These are phyloP conservation scores for Colletotrichum gloeosporioides DNA, from an alignment of 2,329 filamentous ascomycete genomes.

Conservation along the genomic window DNA sequence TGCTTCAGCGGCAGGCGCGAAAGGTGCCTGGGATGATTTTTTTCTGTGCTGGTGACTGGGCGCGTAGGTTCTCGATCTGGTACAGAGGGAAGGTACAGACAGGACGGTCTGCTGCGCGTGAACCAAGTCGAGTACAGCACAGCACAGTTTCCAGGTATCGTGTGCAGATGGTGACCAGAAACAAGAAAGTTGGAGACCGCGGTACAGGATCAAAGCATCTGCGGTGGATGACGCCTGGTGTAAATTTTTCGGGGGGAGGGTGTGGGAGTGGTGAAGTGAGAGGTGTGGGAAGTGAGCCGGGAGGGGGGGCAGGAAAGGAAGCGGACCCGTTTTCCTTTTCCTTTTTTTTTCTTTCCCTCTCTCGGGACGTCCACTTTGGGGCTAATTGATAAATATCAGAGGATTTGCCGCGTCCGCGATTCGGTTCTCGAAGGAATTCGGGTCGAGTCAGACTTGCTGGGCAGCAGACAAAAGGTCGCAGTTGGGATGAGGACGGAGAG, in stretches of 20 bases:
- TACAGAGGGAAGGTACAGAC: neutral
- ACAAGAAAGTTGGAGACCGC: slow-evolving; percentile 20
- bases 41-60: neutral
- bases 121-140: neutral
- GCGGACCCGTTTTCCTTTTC: slow-evolving; percentile 7
- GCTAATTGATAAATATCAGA: slow-evolving; percentile 10
- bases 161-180: neutral
- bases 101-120: neutral
- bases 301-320: neutral
- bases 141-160: neutral
- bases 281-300: neutral
- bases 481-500: slow-evolving; percentile 12
- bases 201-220: slow-evolving; percentile 18
- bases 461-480: neutral
- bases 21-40: neutral
- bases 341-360: neutral
- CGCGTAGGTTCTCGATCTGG: neutral
- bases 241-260: slow-evolving; percentile 1
- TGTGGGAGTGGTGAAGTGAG: neutral
- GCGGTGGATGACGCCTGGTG: slow-evolving; percentile 8
- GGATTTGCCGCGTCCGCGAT: slow-evolving; percentile 2
- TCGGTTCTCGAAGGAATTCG: slow-evolving; percentile 23
- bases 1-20: neutral
- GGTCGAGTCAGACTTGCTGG: neutral
- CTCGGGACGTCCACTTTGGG: slow-evolving; percentile 8